Base-by-base conservation (phyloP, 2,329 filamentous ascomycete genomes). In the Neonectria punicea region DNA sequence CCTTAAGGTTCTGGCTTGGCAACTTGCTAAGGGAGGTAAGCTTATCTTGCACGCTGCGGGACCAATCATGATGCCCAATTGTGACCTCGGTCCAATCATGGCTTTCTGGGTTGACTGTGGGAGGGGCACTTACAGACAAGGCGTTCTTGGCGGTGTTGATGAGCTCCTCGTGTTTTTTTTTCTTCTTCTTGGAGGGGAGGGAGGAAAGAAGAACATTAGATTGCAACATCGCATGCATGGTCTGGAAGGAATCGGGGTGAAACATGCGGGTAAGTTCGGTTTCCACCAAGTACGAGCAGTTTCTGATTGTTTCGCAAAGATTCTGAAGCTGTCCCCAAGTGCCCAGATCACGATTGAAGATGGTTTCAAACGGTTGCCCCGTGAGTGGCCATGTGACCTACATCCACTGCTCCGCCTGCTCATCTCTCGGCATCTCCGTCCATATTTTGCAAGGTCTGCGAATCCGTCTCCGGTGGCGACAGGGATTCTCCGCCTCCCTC, bases 1-100 rank as follows among this genome's bases (percentile, higher is more conserved):
- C 43, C 54, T 66, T 68, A 71, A 73, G 60, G 60, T 73, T 73
- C 62, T 67, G 56, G 61, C 66, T 72, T 66, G 57, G 56, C 56
- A 57, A 57, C 50, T 47, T 47, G 36, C 65, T 64, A 18, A 25
- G 25, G 25, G 25, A 25, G 44, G 61, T 60, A 71, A 72, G 71
- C 70, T 73, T 73, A 73, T 74, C 71, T 58, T 39, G 61, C 44
- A 8, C 66, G 61, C 30, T 44, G 14, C 43, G 36, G 58, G 55
- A 53, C 49, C 30, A 51, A 51, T 51, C 49, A 51, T n/a, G 44
- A 28, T 25, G 44, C 32, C 62, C 58, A 65, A 63, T 65, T 44
- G 61, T 49, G 44, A 39, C 10, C 43, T 61, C 65, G 67, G 16
- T 36, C 67, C 65, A 67, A 70, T 70, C 9, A 66, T 36, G 50